Evolutionary conservation across 306 rosid species (phyloP).

Genomic region (Gynostemma pentaphyllum): DNA sequence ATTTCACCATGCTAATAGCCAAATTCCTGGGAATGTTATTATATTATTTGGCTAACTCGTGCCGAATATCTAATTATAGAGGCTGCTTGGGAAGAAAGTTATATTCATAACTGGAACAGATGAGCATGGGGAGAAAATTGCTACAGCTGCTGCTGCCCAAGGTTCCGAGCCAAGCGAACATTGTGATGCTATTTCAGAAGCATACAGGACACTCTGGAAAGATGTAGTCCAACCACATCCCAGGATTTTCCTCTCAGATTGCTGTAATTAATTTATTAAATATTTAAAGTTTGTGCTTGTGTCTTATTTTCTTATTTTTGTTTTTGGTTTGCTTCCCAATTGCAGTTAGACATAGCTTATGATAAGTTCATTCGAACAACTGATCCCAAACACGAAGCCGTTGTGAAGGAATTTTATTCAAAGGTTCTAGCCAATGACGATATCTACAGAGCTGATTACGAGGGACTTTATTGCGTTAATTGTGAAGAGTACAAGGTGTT

Average conservation of each 20-base stretch:
- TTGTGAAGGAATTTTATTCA: conserved; percentile 86
- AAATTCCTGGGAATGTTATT: neutral
- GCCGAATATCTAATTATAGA: conserved; percentile 28
- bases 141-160: conserved; percentile 63
- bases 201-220: conserved; percentile 68
- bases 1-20: neutral
- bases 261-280: neutral
- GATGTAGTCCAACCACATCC: conserved; percentile 35
- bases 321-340: neutral
- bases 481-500: conserved; percentile 94
- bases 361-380: conserved; percentile 93
- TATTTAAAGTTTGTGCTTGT: neutral
- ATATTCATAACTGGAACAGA: conserved; percentile 85
- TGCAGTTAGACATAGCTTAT: conserved; percentile 74
- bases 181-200: conserved; percentile 65
- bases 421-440: conserved; percentile 85
- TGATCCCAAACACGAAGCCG: conserved; percentile 71
- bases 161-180: conserved; percentile 68
- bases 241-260: conserved; percentile 1
- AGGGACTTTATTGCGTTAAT: conserved; percentile 88
- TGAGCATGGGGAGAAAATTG: conserved; percentile 96
- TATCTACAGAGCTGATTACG: conserved; percentile 87
- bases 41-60: conserved; percentile 7
- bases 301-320: neutral
- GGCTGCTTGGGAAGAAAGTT: conserved; percentile 69